Evolutionary conservation across 805 yeast genomes (phyloP).

Genomic region (Candida silvicultrix): DNA sequence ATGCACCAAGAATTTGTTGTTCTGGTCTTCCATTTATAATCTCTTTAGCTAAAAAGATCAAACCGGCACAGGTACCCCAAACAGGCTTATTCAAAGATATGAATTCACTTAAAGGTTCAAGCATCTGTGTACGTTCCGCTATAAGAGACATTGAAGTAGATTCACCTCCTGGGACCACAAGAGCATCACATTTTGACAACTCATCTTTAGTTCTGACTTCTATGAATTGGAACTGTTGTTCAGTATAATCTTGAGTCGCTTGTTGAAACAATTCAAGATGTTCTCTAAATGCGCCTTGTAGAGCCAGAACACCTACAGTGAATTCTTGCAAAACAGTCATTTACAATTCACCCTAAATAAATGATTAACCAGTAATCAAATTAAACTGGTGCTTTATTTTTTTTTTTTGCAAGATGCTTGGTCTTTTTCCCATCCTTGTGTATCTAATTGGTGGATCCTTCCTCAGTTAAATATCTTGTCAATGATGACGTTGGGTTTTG

Average conservation of each 20-base stretch:
- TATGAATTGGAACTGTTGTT: constrained; percentile 25
- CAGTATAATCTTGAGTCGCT: constrained; percentile 26
- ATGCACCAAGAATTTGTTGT: constrained; percentile 55
- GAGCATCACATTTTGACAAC: constrained; percentile 44
- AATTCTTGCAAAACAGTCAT: not conserved
- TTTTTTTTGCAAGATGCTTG: no score
- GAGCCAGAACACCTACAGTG: constrained; percentile 62
- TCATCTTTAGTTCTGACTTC: constrained; percentile 51
- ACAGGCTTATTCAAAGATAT: constrained; percentile 47
- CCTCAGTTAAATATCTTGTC: no score
- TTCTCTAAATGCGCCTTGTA: constrained; percentile 76
- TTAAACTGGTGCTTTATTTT: no score
- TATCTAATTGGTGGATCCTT: no score
- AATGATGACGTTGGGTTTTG: no score
- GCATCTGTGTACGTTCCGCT: constrained; percentile 56
- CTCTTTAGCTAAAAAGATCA: constrained; percentile 55
- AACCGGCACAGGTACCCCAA: constrained; percentile 89
- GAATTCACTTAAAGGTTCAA: constrained; percentile 46
- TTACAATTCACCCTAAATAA: not conserved
- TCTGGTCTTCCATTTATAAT: constrained; percentile 46
- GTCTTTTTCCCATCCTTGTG: no score
- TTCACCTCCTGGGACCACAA: constrained; percentile 69
- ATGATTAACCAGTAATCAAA: no score
- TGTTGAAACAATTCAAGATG: constrained; percentile 47
- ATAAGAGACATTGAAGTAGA: constrained; percentile 64